These are phyloP conservation scores for Thraustotheca clavata DNA, from an alignment of 352 stramenopile genomes.

Conservation along the genomic window DNA sequence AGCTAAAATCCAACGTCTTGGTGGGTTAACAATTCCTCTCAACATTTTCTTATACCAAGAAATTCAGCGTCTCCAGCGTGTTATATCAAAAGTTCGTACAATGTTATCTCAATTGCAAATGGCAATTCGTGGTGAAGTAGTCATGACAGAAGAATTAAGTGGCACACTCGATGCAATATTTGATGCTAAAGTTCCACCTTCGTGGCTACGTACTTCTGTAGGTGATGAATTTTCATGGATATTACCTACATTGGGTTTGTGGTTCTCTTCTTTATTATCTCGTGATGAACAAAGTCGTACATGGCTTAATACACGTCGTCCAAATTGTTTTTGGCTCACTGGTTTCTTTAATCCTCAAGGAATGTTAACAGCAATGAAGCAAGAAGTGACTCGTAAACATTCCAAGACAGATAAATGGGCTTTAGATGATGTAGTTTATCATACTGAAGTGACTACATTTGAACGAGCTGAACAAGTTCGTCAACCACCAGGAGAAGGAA, in stretches of 20 bases:
- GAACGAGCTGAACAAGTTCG: constrained; percentile 88
- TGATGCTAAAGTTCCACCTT: constrained; percentile 91
- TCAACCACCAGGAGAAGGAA: constrained; percentile 84
- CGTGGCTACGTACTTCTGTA: constrained; percentile 94
- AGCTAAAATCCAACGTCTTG: constrained; percentile 93
- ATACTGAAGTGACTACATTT: constrained; percentile 94
- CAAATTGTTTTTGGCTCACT: constrained; percentile 96
- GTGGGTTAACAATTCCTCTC: constrained; percentile 92
- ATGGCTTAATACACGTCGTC: constrained; percentile 93
- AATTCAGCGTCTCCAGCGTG: constrained; percentile 94
- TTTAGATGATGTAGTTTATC: constrained; percentile 96
- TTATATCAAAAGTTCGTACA: constrained; percentile 93
- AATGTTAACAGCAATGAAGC: constrained; percentile 98
- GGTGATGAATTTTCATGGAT: constrained; percentile 98
- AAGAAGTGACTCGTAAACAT: constrained; percentile 96
- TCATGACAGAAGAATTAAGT: constrained; percentile 96
- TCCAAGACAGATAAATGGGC: constrained; percentile 96
- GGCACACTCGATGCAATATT: constrained; percentile 94
- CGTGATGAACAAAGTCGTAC: constrained; percentile 93
- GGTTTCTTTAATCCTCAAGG: constrained; percentile 98
- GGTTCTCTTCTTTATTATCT: constrained; percentile 95
- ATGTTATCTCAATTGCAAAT: constrained; percentile 94
- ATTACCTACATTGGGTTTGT: constrained; percentile 91
- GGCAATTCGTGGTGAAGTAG: constrained; percentile 96
- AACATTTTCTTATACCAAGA: constrained; percentile 99